Evolutionary conservation across 768 basidiomycete genomes (phyloP).

Genomic region (Coprinopsis sp.): DNA sequence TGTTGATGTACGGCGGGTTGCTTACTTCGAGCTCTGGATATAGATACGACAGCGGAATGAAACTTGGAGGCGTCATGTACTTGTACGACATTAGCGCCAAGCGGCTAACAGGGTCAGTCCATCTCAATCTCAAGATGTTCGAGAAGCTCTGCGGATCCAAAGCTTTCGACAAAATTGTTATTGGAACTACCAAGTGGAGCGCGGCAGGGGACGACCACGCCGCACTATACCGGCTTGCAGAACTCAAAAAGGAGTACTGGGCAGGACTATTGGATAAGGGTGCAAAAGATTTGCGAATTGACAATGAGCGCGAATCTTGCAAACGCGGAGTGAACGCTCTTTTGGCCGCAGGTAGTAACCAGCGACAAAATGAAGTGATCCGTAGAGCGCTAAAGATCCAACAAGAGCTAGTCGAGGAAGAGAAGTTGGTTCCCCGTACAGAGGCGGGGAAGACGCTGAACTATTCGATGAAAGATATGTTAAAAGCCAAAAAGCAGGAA

Average conservation of each 20-base stretch:
- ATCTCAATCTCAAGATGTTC: neutral
- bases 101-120: neutral
- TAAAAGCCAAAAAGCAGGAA: neutral
- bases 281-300: neutral
- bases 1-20: neutral
- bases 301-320: neutral
- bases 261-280: neutral
- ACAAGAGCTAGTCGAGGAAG: neutral
- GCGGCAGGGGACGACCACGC: neutral
- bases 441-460: slow-evolving; percentile 1
- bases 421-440: slow-evolving; percentile 2
- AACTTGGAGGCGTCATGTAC: neutral
- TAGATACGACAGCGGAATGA: neutral
- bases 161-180: neutral
- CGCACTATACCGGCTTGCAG: neutral
- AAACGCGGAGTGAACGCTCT: neutral
- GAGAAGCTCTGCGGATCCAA: neutral
- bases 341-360: neutral
- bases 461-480: neutral
- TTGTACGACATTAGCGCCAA: slow-evolving; percentile 1
- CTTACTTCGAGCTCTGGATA: neutral
- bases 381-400: neutral
- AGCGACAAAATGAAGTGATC: neutral
- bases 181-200: neutral
- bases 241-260: slow-evolving; percentile 1